Percentiles rank a stretch among this genome's conserved stretches.
Conservation (phyloP, 2,329 filamentous ascomycete genomes). For the Cordyceps farinosa region DNA sequence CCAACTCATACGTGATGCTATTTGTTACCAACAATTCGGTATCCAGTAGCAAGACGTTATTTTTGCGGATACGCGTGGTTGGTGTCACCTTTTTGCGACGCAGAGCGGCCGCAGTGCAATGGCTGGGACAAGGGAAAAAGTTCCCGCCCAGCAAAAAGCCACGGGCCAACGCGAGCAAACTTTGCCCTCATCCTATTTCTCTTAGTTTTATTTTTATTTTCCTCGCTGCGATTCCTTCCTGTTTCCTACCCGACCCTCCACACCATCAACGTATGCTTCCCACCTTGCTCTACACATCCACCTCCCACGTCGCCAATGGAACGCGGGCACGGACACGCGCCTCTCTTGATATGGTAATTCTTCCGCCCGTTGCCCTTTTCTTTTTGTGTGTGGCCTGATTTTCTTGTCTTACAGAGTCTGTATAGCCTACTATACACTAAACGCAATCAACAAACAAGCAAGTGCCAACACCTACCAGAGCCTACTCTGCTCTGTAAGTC, state of each 20-base stretch:
- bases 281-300: not conserved
- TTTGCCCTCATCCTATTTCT: not conserved
- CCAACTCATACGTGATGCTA: conserved; percentile 1
- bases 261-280: not conserved
- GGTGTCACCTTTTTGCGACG: conserved; percentile 3
- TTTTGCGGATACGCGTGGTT: conserved; percentile 1
- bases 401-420: not conserved
- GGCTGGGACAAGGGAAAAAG: not conserved
- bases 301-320: not conserved
- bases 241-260: not conserved
- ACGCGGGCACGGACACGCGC: not conserved
- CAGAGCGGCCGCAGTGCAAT: conserved; percentile 2
- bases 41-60: conserved; percentile 3
- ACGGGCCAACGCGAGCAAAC: not conserved
- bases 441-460: not conserved
- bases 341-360: not conserved
- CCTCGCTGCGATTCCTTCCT: not conserved
- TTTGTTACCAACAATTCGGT: conserved; percentile 7
- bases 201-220: no score
- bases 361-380: not conserved
- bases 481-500: not conserved
- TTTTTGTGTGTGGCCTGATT: not conserved
- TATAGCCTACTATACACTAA: not conserved
- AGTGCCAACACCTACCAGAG: not conserved
- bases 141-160: not conserved